These are phyloP conservation scores for Oryza meyeriana DNA, from an alignment of 176 grass and related monocot species.

Conservation along the genomic window DNA sequence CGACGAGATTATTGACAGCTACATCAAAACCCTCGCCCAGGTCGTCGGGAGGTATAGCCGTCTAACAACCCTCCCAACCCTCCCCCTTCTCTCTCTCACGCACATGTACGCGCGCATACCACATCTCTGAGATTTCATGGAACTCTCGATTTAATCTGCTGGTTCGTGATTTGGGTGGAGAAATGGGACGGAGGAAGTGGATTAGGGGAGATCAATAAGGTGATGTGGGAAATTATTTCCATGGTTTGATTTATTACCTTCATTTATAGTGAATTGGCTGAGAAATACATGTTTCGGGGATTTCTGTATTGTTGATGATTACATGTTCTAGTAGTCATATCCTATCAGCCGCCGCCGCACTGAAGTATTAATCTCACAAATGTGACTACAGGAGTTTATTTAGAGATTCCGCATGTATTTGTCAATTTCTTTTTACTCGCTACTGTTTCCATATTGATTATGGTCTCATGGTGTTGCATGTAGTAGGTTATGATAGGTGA, in stretches of 20 bases:
- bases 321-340: not conserved
- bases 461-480: not conserved
- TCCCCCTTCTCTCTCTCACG: not conserved
- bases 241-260: not conserved
- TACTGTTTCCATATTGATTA: not conserved
- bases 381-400: not conserved
- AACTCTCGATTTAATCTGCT: not conserved
- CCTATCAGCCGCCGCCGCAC: not conserved
- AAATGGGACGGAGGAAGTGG: not conserved
- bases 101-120: not conserved
- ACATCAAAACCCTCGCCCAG: slow-evolving; percentile 77
- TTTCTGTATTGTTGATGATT: not conserved
- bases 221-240: not conserved
- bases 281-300: not conserved
- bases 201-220: not conserved
- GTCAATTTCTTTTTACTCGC: too few relatives aligned
- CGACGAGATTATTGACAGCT: slow-evolving; percentile 83
- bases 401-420: not conserved
- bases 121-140: not conserved
- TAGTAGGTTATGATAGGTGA: not conserved
- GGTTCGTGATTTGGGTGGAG: not conserved
- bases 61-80: not conserved
- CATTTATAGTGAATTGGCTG: not conserved
- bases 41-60: slow-evolving; percentile 61
- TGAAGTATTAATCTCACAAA: not conserved